Evolutionary conservation across 2,329 filamentous ascomycete species (phyloP).

Genomic region (Pseudogymnoascus sp.): DNA sequence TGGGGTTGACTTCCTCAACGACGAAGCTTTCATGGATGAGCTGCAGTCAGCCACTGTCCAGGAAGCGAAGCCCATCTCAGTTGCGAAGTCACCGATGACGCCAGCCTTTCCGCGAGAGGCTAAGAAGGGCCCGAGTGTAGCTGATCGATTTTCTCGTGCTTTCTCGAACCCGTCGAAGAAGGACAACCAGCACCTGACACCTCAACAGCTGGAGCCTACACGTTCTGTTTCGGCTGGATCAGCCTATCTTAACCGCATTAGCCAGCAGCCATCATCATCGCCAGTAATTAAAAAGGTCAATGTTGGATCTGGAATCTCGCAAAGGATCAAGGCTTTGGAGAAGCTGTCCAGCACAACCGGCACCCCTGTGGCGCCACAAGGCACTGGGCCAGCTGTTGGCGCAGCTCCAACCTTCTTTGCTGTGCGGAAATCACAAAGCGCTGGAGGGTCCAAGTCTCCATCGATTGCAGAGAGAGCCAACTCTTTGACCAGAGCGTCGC

Average conservation of each 20-base stretch:
- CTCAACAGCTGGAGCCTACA: conserved; percentile 18
- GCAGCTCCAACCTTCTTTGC: conserved; percentile 47
- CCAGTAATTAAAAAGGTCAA: conserved; percentile 65
- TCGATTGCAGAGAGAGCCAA: conserved; percentile 31
- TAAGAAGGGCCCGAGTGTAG: conserved; percentile 17
- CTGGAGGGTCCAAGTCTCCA: conserved; percentile 28
- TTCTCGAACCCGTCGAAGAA: conserved; percentile 31
- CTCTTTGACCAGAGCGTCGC: conserved; percentile 28
- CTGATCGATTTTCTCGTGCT: conserved; percentile 24
- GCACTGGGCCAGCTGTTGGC: conserved; percentile 14
- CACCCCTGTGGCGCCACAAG: conserved; percentile 32
- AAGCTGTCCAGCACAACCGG: conserved; percentile 52
- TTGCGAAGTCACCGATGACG: conserved; percentile 75
- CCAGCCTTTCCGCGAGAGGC: conserved; percentile 44
- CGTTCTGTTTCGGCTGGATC: conserved; percentile 42
- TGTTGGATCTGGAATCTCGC: conserved; percentile 83
- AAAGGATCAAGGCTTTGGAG: conserved; percentile 87
- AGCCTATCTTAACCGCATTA: conserved; percentile 47
- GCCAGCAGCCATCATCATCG: conserved; percentile 41
- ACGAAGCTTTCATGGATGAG: conserved; percentile 79
- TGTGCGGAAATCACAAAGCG: conserved; percentile 39
- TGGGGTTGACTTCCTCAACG: conserved; percentile 50
- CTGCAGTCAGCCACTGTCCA: conserved; percentile 72
- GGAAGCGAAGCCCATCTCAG: conserved; percentile 71
- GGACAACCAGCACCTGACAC: conserved; percentile 27